These are phyloP conservation scores for Ophiorrhiza pumila DNA, from an alignment of 257 asterid genomes.

Conservation along the genomic window DNA sequence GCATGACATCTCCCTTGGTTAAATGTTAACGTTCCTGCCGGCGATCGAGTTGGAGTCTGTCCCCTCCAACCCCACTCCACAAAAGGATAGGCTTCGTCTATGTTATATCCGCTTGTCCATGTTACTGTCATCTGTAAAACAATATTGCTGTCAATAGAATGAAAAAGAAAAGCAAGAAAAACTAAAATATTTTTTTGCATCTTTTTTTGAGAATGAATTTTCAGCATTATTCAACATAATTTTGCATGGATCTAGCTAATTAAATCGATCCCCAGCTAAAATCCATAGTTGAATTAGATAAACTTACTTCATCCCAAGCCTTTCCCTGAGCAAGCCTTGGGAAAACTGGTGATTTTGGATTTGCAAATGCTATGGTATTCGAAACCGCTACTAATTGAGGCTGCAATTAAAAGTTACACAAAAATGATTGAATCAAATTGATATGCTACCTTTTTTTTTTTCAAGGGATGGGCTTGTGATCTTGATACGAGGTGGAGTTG, in stretches of 20 bases:
- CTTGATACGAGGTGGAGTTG: too few species aligned
- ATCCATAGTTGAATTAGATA: neutral
- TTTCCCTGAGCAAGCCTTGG: slow-evolving; percentile 96
- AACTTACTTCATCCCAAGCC: slow-evolving; percentile 81
- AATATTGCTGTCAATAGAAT: too few species aligned
- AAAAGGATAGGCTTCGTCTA: slow-evolving; percentile 72
- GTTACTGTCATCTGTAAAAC: slow-evolving; percentile 75
- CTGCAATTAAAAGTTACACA: slow-evolving; percentile 33
- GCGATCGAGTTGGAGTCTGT: slow-evolving; percentile 36
- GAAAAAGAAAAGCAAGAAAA: too few species aligned
- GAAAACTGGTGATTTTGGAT: slow-evolving; percentile 79
- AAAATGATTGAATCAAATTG: neutral
- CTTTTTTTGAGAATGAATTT: too few species aligned
- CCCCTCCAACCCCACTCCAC: slow-evolving; percentile 66
- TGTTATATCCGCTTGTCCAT: slow-evolving; percentile 89
- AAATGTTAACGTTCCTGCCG: slow-evolving; percentile 80
- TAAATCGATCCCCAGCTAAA: too few species aligned
- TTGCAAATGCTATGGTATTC: slow-evolving; percentile 57
- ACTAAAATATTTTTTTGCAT: too few species aligned
- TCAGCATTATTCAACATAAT: too few species aligned
- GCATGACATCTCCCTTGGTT: slow-evolving; percentile 47
- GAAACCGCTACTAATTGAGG: slow-evolving; percentile 66
- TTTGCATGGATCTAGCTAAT: too few species aligned
- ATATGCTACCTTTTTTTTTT: too few species aligned
- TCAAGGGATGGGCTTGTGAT: too few species aligned